Conservation (phyloP, 345 rosid species). For the Syzygium aromaticum region DNA sequence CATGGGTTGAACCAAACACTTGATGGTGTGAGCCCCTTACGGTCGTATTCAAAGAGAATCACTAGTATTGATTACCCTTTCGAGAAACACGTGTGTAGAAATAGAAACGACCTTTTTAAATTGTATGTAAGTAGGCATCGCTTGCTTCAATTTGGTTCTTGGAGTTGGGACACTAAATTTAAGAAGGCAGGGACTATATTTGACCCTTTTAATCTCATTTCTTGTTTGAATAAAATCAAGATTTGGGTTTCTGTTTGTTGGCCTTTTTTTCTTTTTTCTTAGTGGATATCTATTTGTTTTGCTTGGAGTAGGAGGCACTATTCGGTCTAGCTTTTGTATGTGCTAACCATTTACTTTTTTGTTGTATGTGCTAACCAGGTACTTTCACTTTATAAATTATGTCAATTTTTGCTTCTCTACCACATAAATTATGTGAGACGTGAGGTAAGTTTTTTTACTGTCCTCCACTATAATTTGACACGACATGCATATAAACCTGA, state of each 20-base stretch:
- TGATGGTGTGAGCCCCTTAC: not conserved
- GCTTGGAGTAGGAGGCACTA: not conserved
- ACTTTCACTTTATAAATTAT: not conserved
- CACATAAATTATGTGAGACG: not conserved
- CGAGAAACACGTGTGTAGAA: not conserved
- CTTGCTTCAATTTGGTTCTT: not conserved
- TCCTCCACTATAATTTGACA: not conserved
- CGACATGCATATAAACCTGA: not conserved
- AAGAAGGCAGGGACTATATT: not conserved
- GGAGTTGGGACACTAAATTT: not conserved
- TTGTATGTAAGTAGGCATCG: not conserved
- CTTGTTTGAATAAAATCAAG: not conserved
- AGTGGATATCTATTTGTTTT: not conserved
- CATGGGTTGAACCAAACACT: not conserved
- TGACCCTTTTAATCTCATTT: not conserved
- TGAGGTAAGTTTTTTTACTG: not conserved
- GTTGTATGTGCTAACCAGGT: not conserved
- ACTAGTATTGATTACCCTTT: not conserved
- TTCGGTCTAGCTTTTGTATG: not conserved
- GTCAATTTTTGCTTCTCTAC: not conserved
- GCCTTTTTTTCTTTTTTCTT: not conserved
- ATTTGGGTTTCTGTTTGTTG: not conserved
- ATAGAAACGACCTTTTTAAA: not conserved
- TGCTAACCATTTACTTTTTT: not conserved
- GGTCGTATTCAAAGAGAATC: not conserved